These are phyloP conservation scores for Allantophomopsis lycopodina DNA, from an alignment of 2,329 filamentous ascomycete species.

Conservation along the genomic window DNA sequence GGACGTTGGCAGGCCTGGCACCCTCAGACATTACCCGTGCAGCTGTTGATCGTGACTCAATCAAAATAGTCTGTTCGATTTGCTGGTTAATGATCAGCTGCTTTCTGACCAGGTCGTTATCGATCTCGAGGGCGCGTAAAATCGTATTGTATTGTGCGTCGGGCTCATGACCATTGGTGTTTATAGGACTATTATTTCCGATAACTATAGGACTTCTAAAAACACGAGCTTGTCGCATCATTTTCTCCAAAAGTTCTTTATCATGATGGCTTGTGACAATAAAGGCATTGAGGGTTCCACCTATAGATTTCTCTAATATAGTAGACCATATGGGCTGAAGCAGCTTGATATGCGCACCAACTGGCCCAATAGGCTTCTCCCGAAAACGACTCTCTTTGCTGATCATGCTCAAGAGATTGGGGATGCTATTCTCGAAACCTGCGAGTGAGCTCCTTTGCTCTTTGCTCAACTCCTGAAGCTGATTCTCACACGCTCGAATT, in stretches of 20 bases:
- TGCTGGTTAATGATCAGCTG: constrained; percentile 70
- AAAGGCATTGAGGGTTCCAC: constrained; percentile 59
- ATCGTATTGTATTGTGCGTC: constrained; percentile 61
- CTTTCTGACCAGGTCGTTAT: constrained; percentile 64
- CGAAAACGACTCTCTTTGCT: constrained; percentile 54
- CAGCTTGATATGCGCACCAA: constrained; percentile 67
- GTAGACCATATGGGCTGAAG: constrained; percentile 70
- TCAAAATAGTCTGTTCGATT: constrained; percentile 76
- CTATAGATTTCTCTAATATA: constrained; percentile 67
- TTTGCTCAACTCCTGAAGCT: constrained; percentile 35
- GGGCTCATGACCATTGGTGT: constrained; percentile 60
- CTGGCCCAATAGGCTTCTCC: constrained; percentile 65
- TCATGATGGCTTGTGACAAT: constrained; percentile 70
- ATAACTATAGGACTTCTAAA: constrained; percentile 49
- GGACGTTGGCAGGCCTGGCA: constrained; percentile 50
- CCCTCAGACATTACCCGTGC: constrained; percentile 53
- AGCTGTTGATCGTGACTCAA: constrained; percentile 54
- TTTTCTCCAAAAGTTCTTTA: constrained; percentile 46
- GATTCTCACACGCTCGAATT: constrained; percentile 33
- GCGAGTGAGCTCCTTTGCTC: constrained; percentile 45
- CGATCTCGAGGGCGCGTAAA: constrained; percentile 67
- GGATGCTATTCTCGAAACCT: constrained; percentile 51
- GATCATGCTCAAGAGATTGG: constrained; percentile 53
- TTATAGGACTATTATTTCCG: constrained; percentile 35
- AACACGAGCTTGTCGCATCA: constrained; percentile 45